Evolutionary conservation across 2,329 filamentous ascomycete genomes (phyloP).

Genomic region (Teratosphaeria viscida): DNA sequence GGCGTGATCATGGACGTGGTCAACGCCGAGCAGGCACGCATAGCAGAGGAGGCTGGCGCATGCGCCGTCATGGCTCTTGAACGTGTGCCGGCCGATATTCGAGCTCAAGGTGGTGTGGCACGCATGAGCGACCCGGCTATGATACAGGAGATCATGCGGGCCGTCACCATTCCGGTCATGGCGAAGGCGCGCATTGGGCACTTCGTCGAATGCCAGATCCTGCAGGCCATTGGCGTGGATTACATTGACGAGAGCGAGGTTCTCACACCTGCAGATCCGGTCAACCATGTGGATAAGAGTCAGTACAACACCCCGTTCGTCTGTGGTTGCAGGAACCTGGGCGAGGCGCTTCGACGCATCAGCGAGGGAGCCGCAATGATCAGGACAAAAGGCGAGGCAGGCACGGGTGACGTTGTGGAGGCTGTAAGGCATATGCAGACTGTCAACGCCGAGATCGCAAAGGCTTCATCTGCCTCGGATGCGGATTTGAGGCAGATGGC

Average conservation of each 20-base stretch:
- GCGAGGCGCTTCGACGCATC: conserved; percentile 84
- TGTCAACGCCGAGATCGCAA: conserved; percentile 70
- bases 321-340: conserved; percentile 88
- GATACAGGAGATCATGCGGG: conserved; percentile 90
- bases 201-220: conserved; percentile 95
- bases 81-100: conserved; percentile 93
- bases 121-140: conserved; percentile 93
- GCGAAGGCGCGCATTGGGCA: conserved; percentile 96
- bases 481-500: conserved; percentile 69
- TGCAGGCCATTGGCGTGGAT: conserved; percentile 88
- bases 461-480: conserved; percentile 55
- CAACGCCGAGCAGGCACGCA: conserved; percentile 80
- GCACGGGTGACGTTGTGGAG: conserved; percentile 93
- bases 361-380: conserved; percentile 97
- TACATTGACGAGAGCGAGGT: conserved; percentile 99
- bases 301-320: conserved; percentile 80
- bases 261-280: conserved; percentile 83
- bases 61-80: conserved; percentile 97
- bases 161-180: conserved; percentile 98
- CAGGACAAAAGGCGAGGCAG: conserved; percentile 94
- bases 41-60: conserved; percentile 93
- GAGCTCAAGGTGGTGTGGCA: conserved; percentile 81
- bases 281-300: conserved; percentile 85
- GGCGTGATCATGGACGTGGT: conserved; percentile 99
- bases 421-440: conserved; percentile 93